Conservation (phyloP, 73 alveolate genomes). For the Tetrahymena malaccensis region DNA sequence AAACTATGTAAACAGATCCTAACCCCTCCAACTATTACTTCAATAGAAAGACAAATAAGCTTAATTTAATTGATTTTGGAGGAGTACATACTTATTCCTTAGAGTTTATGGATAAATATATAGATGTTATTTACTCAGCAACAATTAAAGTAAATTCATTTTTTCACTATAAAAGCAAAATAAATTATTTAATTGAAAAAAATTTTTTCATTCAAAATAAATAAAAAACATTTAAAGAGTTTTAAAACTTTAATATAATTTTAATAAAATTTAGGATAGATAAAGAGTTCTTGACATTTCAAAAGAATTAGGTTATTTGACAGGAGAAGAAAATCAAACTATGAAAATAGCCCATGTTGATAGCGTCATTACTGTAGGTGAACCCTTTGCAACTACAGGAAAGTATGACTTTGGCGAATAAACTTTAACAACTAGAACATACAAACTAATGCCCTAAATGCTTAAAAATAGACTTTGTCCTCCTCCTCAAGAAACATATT, state of each 20-base stretch:
- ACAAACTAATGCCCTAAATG: constrained; percentile 58
- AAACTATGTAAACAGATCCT: constrained; percentile 77
- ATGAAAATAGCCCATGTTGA: constrained; percentile 71
- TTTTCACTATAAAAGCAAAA: too few relatives aligned
- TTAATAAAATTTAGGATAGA: background rate
- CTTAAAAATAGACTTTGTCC: constrained; percentile 66
- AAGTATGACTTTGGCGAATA: constrained; percentile 55
- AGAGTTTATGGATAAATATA: constrained; percentile 49
- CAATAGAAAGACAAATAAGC: constrained; percentile 37
- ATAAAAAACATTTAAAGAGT: too few relatives aligned
- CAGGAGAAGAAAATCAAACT: constrained; percentile 73
- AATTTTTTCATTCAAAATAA: background rate
- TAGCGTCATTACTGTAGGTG: constrained; percentile 59
- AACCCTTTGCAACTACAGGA: constrained; percentile 56
- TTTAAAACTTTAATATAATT: too few relatives aligned
- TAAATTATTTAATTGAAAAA: too few relatives aligned
- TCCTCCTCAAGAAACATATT: constrained; percentile 71
- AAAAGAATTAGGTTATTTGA: constrained; percentile 49
- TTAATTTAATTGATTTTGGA: constrained; percentile 68
- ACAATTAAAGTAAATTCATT: background rate
- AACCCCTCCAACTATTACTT: constrained; percentile 72
- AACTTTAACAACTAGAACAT: constrained; percentile 45
- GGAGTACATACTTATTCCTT: constrained; percentile 55
- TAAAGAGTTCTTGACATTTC: constrained; percentile 40
- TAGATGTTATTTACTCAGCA: constrained; percentile 60